phyloP scores from a whole-genome alignment of 169 alveolate species.

The Plasmodium yoelii region DNA sequence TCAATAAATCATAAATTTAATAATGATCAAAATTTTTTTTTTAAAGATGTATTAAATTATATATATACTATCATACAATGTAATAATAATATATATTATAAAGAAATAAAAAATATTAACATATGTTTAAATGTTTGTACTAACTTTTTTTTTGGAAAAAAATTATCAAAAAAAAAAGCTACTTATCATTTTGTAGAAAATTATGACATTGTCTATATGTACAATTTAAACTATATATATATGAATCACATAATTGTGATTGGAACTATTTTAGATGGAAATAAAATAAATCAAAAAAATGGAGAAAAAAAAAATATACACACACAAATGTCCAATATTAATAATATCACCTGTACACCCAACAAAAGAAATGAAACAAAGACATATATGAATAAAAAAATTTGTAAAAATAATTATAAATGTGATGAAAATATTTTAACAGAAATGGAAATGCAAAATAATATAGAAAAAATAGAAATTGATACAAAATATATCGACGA shows the following conservation, averaged over 20 bases:
- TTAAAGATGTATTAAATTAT: conserved; percentile 52
- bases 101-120: conserved; percentile 46
- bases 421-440: background rate
- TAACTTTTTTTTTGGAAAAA: conserved; percentile 47
- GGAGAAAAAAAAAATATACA: background rate
- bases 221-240: conserved; percentile 65
- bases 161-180: conserved; percentile 8
- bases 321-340: background rate
- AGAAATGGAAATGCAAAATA: background rate
- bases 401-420: background rate
- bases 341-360: too few species aligned
- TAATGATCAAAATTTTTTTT: conserved; percentile 28
- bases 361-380: background rate
- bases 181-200: conserved; percentile 21
- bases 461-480: background rate
- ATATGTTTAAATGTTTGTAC: conserved; percentile 59
- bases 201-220: conserved; percentile 42
- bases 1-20: conserved; percentile 36
- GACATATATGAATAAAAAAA: background rate
- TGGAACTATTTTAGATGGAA: conserved; percentile 13
- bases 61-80: conserved; percentile 46
- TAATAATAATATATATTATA: conserved; percentile 37
- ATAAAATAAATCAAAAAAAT: background rate
- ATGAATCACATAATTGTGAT: conserved; percentile 57
- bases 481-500: background rate